Evolutionary conservation across 1,284 basidiomycete genomes (phyloP), one percentile per base, ranked within the genome.

Genomic region (Cryptococcus sp.): DNA sequence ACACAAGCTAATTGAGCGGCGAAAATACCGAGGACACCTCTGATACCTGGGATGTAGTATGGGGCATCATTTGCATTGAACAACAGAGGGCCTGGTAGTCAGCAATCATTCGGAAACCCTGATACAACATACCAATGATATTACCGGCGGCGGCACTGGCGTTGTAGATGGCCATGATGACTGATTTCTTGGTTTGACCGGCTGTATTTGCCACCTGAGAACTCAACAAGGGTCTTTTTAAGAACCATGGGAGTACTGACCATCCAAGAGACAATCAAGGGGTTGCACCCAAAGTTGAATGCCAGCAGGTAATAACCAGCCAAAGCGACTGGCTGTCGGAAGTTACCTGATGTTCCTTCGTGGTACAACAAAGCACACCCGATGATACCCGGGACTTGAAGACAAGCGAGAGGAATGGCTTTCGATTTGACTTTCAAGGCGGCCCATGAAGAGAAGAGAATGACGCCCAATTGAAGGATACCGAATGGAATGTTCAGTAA

Each of bases 401-500:
- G 62, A 10, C 48, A 32, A 7, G 61, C 64, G 23, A 75, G 55
- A 36, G 70, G 58, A 49, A 56, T 55, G 11, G 62, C 61, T 62
- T 76, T 76, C 52, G 54, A 54, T 46, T 56, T 59, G 57, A 64
- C 67, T 40, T 61, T 61, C 32, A 62, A 56, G 13, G 69, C 73
- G 11, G 57, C 59, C 53, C 61, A 75, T 14, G 65, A 67, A 0
- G 64, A 62, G 25, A 46, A 32, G 28, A 74, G 28, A 48, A 75
- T 76, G 50, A 56, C 55, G 19, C 65, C n/a, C 21, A 70, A 50
- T 53, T 75, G 75, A 1, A 74, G 54, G 23, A 56, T 50, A 39
- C 76, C 76, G 52, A 75, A 75, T 1, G 73, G 73, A 60, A 74
- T 75, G 67, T 76, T 76, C 56, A 77, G 69, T 14, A 77, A 61